Evolutionary conservation across 106 monocot genomes (phyloP).

Genomic region (Allium cepa): DNA sequence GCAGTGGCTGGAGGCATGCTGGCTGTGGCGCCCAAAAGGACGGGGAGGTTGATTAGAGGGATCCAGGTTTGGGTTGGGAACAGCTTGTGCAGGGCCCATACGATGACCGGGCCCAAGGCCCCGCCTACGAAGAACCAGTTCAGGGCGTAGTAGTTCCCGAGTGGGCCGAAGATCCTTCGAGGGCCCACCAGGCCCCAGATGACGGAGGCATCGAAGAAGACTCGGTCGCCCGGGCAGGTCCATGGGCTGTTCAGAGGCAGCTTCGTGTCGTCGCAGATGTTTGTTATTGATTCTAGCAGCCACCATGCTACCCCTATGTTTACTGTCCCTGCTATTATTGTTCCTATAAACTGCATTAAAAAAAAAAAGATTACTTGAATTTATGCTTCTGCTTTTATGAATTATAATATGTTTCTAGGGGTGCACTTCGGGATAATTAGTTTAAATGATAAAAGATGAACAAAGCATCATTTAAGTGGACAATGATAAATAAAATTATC

Average conservation of each 20-base stretch:
- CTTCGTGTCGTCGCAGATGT: constrained; percentile 55
- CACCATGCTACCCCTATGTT: constrained; percentile 77
- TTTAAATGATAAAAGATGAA: too few species aligned
- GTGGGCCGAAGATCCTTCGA: constrained; percentile 11
- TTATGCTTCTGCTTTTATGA: neutral
- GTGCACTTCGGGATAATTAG: too few species aligned
- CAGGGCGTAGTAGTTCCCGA: constrained; percentile 16
- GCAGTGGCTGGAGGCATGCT: constrained; percentile 82
- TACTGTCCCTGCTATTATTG: constrained; percentile 78
- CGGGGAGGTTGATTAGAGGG: constrained; percentile 70
- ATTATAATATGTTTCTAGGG: neutral
- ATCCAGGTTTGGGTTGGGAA: constrained; percentile 74
- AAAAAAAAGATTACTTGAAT: neutral
- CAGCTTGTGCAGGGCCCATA: constrained; percentile 67
- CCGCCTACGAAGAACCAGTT: constrained; percentile 90
- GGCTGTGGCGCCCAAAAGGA: constrained; percentile 77
- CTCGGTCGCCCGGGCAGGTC: constrained; percentile 82
- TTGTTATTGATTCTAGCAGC: constrained; percentile 63
- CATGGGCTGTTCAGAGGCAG: constrained; percentile 79
- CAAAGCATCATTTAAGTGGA: too few species aligned
- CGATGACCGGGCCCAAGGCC: constrained; percentile 60
- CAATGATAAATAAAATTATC: neutral
- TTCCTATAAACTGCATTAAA: constrained; percentile 51
- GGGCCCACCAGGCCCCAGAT: constrained; percentile 71
- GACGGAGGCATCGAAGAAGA: constrained; percentile 94